Evolutionary conservation across 495 filamentous ascomycete species (phyloP).

Genomic region (Neurospora africana): DNA sequence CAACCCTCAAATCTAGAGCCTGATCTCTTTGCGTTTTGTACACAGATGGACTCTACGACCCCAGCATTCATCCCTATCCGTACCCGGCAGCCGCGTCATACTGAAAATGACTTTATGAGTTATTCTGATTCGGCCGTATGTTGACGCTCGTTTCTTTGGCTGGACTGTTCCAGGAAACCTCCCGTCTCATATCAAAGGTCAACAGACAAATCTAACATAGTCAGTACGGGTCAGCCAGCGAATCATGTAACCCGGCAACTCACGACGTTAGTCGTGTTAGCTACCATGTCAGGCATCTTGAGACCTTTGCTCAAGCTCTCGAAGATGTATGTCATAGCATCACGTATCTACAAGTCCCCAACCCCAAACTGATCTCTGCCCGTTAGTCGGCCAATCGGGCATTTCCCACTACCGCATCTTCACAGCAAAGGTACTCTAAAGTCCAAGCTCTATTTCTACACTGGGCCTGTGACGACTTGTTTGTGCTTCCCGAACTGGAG

Average conservation of each 20-base stretch:
- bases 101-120: conserved; percentile 31
- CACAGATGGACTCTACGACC: neutral
- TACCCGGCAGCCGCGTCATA: conserved; percentile 26
- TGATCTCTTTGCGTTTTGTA: neutral
- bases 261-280: conserved; percentile 43
- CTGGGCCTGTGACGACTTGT: conserved; percentile 46
- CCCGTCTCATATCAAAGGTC: neutral
- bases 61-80: conserved; percentile 34
- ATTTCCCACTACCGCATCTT: conserved; percentile 35
- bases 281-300: conserved; percentile 41
- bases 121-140: conserved; percentile 38
- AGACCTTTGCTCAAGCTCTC: conserved; percentile 36
- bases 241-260: conserved; percentile 31
- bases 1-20: neutral
- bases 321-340: conserved; percentile 30
- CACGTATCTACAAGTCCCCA: neutral
- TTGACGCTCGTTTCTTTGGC: conserved; percentile 1
- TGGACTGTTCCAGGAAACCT: neutral
- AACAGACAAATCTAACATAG: conserved; percentile 3
- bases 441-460: conserved; percentile 43
- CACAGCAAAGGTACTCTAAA: conserved; percentile 37
- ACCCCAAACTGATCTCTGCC: neutral
- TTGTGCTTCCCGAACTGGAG: conserved; percentile 40
- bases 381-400: conserved; percentile 38
- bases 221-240: conserved; percentile 36